A percentile compares a stretch with the other conserved stretches of the same genome.
Conservation (phyloP, 2,329 filamentous ascomycete species). For the Sporothrix phasma region DNA sequence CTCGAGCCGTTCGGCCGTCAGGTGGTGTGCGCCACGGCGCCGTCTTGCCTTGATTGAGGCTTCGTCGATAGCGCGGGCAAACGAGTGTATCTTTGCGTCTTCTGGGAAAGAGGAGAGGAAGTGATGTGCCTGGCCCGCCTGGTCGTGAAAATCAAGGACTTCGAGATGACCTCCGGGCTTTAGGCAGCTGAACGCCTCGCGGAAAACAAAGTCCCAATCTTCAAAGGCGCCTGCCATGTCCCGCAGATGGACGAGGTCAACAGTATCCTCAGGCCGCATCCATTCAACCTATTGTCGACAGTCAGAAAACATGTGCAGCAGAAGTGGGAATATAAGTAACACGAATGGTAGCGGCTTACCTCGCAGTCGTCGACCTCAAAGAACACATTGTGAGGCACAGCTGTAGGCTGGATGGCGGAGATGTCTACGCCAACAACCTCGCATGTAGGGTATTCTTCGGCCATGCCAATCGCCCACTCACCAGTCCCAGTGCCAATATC, state of each 20-base stretch:
- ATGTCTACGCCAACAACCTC: constrained; percentile 51
- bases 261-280: constrained; percentile 41
- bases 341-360: constrained; percentile 14
- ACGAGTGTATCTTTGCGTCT: constrained; percentile 33
- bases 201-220: constrained; percentile 46
- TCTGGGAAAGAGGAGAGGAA: constrained; percentile 26
- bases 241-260: constrained; percentile 49
- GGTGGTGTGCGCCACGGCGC: constrained; percentile 17
- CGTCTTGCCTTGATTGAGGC: constrained; percentile 34
- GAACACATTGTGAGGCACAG: constrained; percentile 48
- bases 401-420: constrained; percentile 46
- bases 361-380: constrained; percentile 53
- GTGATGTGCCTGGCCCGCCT: constrained; percentile 26
- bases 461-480: constrained; percentile 43
- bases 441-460: constrained; percentile 41
- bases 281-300: constrained; percentile 32
- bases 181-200: constrained; percentile 41
- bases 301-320: neutral
- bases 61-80: constrained; percentile 22
- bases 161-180: constrained; percentile 45
- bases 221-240: constrained; percentile 46
- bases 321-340: neutral
- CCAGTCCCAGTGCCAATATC: constrained; percentile 53
- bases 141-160: constrained; percentile 33
- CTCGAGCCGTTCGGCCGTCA: constrained; percentile 26